Base-by-base conservation (phyloP, 1,284 basidiomycete genomes). In the Puccinia polysora region DNA sequence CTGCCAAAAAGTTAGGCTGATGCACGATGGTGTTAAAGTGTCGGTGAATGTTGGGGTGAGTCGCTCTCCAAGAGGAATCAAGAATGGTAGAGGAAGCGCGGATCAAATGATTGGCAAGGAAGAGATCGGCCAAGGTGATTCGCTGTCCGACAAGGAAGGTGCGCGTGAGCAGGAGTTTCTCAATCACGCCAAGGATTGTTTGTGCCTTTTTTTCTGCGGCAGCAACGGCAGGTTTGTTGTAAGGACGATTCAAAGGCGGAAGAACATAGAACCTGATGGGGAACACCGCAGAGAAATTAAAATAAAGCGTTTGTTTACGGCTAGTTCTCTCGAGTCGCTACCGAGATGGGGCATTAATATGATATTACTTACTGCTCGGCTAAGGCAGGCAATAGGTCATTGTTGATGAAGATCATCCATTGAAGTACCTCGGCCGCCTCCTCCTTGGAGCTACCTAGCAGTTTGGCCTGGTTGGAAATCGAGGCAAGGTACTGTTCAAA, bases 121-220 rank as follows among this genome's bases (percentile, higher is more conserved):
- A 75, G 59, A 80, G 62, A 73, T 80, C 79, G 55, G 79, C 79
- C 43, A 79, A 76, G 30, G 79, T 80, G 74, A 80, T 75, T 59
- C 78, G 78, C 76, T 80, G 77, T 58, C 78, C 78, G 20, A 79
- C 79, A 43, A 79, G 70, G 75, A 78, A 80, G 53, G 79, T 80
- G 70, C 78, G 76, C 63, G 73, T 75, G 65, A 76, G 74, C 69
- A 79, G 75, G 69, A 77, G 63, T 20, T 73, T 59, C 72, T 80
- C 78, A 68, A 80, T 72, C 70, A 53, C 73, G 34, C 70, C 58
- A 40, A 79, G 74, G 55, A 75, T 73, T 43, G 76, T 75, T 68
- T 77, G 68, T 43, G 79, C 73, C 25, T 32, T 53, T 5, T 76
- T 75, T 74, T 76, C 77, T 23, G 34, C 12, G 32, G 55, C 60